Evolutionary conservation across 2,329 filamentous ascomycete species (phyloP).

Genomic region (Diplodia corticola): DNA sequence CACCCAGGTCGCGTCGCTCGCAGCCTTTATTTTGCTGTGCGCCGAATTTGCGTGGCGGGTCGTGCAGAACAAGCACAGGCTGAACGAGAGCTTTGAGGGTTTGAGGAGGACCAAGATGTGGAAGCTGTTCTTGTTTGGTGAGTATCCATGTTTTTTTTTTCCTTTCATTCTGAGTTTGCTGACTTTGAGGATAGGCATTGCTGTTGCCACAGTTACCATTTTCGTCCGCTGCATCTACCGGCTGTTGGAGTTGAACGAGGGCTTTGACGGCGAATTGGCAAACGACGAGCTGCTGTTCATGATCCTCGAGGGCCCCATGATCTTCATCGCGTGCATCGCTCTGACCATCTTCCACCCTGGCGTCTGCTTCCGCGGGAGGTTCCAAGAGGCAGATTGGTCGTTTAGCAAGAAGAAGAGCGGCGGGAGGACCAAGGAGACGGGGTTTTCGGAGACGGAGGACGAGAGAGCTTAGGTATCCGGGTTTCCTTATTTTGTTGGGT

Average conservation of each 20-base stretch:
- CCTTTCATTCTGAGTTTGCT: background rate
- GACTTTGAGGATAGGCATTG: slow-evolving; percentile 28
- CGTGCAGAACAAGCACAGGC: background rate
- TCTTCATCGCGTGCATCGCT: slow-evolving; percentile 47
- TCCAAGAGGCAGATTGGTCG: background rate
- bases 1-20: slow-evolving; percentile 56
- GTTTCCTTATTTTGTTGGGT: background rate
- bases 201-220: slow-evolving; percentile 46
- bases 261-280: slow-evolving; percentile 49
- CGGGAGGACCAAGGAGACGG: background rate
- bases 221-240: slow-evolving; percentile 52
- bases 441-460: background rate
- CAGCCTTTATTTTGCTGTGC: slow-evolving; percentile 48
- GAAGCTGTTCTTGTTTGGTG: slow-evolving; percentile 9
- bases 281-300: slow-evolving; percentile 53
- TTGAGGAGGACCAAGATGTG: background rate
- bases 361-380: slow-evolving; percentile 15
- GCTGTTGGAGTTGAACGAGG: slow-evolving; percentile 51
- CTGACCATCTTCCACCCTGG: slow-evolving; percentile 52
- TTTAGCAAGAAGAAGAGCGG: background rate
- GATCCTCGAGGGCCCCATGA: slow-evolving; percentile 56
- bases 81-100: background rate
- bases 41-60: slow-evolving; percentile 36
- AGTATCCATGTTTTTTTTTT: background rate
- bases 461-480: background rate